A percentile compares a stretch with the other conserved stretches of the same genome.
These are phyloP conservation scores for Cucurbita argyrosperma DNA, from an alignment of 306 rosid species.

Conservation along the genomic window DNA sequence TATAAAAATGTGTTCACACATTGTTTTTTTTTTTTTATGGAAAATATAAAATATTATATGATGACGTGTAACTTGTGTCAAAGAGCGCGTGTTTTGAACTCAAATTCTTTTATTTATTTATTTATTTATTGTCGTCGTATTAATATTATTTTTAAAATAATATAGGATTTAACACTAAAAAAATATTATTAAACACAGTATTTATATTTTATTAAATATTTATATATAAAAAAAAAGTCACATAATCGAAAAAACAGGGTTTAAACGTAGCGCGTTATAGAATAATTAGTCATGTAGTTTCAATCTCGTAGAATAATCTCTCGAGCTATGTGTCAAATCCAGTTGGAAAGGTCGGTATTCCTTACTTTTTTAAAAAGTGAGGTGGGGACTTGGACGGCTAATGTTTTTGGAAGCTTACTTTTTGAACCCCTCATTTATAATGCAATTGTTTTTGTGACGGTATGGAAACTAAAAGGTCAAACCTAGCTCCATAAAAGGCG, in stretches of 20 bases:
- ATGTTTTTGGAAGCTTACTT: not conserved
- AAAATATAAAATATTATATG: not conserved
- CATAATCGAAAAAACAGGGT: too few species aligned
- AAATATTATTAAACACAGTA: too few species aligned
- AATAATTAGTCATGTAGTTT: too few species aligned
- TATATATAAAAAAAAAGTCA: too few species aligned
- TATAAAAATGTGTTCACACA: not conserved
- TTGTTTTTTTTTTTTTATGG: not conserved
- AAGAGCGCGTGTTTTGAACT: not conserved
- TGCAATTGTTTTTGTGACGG: not conserved
- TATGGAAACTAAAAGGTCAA: not conserved
- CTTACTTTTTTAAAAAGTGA: not conserved
- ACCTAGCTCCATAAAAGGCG: not conserved
- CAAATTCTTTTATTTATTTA: too few species aligned
- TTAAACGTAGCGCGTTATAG: too few species aligned
- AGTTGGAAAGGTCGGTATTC: not conserved
- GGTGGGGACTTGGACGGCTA: not conserved
- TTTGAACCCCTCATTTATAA: not conserved
- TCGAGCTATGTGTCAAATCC: too few species aligned
- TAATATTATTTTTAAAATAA: too few species aligned
- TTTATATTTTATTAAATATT: too few species aligned
- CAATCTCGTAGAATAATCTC: too few species aligned
- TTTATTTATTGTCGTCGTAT: too few species aligned
- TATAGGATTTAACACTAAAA: too few species aligned
- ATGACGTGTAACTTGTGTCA: not conserved